Conservation (phyloP, 345 rosid genomes). For the Punica granatum region DNA sequence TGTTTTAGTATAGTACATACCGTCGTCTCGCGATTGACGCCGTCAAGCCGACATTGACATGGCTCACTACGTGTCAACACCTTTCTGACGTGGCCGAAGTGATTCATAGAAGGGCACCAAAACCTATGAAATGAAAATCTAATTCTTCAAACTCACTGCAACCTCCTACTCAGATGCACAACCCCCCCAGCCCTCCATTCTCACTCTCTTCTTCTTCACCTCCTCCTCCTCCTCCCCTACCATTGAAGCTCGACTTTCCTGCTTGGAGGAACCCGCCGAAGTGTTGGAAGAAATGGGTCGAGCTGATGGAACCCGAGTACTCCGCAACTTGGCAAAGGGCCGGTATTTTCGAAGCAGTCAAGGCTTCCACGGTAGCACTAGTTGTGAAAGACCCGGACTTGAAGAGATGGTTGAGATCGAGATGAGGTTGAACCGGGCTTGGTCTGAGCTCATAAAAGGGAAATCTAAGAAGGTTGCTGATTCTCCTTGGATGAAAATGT, state of each 20-base stretch:
- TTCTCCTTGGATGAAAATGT: slow-evolving; percentile 9
- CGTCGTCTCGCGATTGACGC: no score
- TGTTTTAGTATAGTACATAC: no score
- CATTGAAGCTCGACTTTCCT: slow-evolving; percentile 14
- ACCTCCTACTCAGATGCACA: slow-evolving; percentile 10
- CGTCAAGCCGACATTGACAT: no score
- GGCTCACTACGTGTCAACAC: no score
- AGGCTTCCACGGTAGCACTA: slow-evolving; percentile 22
- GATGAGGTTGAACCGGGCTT: slow-evolving; percentile 25
- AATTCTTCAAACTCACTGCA: slow-evolving; percentile 25
- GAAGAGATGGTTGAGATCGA: no score
- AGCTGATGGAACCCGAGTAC: slow-evolving; percentile 20
- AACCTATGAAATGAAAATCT: no score
- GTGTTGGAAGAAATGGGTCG: slow-evolving; percentile 34
- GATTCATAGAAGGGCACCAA: no score
- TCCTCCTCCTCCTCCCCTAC: slow-evolving; percentile 6
- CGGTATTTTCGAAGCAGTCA: slow-evolving; percentile 40
- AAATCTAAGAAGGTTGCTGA: neutral
- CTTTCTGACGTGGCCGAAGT: no score
- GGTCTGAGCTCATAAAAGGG: neutral
- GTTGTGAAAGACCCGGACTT: slow-evolving; percentile 14
- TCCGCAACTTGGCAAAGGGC: slow-evolving; percentile 27
- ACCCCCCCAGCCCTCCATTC: slow-evolving; percentile 7
- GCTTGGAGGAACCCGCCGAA: slow-evolving; percentile 19
- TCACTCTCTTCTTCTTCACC: slow-evolving; percentile 13